These are phyloP conservation scores for Passiflora organensis DNA, from an alignment of 345 rosid genomes.

Conservation along the genomic window DNA sequence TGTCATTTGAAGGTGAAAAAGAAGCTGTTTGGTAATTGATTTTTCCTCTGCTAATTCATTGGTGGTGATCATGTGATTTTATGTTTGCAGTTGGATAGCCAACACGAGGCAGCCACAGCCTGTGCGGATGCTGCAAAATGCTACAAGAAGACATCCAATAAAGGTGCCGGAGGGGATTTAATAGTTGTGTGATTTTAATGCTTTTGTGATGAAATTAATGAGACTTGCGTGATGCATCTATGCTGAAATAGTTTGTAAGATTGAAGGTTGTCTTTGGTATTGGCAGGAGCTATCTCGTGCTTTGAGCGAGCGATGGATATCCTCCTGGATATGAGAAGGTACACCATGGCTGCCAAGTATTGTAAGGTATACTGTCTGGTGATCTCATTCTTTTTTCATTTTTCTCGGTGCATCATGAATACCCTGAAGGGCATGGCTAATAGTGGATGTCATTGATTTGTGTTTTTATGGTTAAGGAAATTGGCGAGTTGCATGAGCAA, in stretches of 20 bases:
- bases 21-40: neutral
- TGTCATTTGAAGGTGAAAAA: slow-evolving; percentile 17
- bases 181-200: too few relatives aligned
- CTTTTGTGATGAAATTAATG: too few relatives aligned
- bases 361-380: slow-evolving; percentile 10
- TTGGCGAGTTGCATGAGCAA: slow-evolving; percentile 67
- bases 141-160: slow-evolving; percentile 20
- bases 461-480: slow-evolving; percentile 49
- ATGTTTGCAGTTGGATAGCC: slow-evolving; percentile 15
- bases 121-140: slow-evolving; percentile 25
- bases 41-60: neutral
- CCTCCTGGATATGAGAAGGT: slow-evolving; percentile 15
- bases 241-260: neutral
- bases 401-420: too few relatives aligned
- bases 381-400: too few relatives aligned
- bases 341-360: slow-evolving; percentile 16
- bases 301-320: slow-evolving; percentile 14
- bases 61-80: neutral
- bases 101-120: slow-evolving; percentile 27
- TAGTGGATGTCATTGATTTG: neutral
- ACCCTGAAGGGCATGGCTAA: too few relatives aligned
- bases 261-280: neutral
- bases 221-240: neutral
- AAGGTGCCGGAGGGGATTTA: slow-evolving; percentile 2
- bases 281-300: slow-evolving; percentile 18